Percentiles rank a stretch among this genome's conserved stretches.
Evolutionary conservation across 1,284 basidiomycete species (phyloP).

Genomic region (Tilletia caries): DNA sequence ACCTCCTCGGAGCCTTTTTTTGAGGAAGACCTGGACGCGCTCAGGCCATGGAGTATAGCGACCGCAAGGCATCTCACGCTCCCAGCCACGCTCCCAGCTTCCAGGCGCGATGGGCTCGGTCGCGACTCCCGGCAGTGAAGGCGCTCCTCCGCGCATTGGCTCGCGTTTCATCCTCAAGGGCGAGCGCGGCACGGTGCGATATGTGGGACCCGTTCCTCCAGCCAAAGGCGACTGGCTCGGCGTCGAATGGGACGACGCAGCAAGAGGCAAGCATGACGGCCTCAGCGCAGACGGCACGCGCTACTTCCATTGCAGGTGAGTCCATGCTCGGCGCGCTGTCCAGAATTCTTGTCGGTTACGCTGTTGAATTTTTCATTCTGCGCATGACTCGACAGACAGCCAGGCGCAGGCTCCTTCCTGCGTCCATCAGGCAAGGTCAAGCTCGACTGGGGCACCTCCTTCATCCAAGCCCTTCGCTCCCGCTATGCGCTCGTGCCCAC

Average conservation of each 20-base stretch:
- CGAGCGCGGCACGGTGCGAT: conserved; percentile 63
- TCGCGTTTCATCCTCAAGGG: conserved; percentile 30
- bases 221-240: conserved; percentile 78
- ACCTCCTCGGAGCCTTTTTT: conserved; percentile 3
- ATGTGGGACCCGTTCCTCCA: conserved; percentile 66
- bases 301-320: conserved; percentile 78
- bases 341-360: neutral
- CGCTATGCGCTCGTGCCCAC: conserved; percentile 32
- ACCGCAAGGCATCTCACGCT: no score
- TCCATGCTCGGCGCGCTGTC: neutral
- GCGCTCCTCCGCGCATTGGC: conserved; percentile 19
- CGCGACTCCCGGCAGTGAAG: neutral
- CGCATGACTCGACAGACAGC: conserved; percentile 15
- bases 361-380: neutral
- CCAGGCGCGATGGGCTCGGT: conserved; percentile 3
- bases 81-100: no score
- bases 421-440: conserved; percentile 34
- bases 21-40: neutral
- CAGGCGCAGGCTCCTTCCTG: conserved; percentile 39
- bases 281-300: conserved; percentile 66
- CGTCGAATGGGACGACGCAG: conserved; percentile 86
- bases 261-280: conserved; percentile 82
- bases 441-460: conserved; percentile 64
- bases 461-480: conserved; percentile 66
- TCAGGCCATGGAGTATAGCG: neutral